Percentiles rank a stretch among this genome's conserved stretches.
phyloP scores from a whole-genome alignment of 163 green algal species.

The Trebouxiophyceae sp. region DNA sequence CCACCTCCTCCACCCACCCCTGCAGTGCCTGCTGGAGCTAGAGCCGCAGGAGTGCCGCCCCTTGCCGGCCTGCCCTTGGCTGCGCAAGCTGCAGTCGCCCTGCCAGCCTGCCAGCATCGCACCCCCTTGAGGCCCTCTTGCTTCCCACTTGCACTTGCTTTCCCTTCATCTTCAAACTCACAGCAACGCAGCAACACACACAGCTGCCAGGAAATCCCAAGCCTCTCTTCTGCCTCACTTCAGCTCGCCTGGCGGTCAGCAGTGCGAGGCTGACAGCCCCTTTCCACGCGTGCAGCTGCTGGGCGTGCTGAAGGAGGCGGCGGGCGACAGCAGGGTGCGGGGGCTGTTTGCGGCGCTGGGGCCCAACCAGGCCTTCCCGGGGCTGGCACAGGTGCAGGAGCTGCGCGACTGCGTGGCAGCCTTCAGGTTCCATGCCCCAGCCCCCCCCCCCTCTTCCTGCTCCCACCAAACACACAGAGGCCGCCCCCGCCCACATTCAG shows the following conservation, averaged over 20 bases:
- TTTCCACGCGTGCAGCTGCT: slow-evolving; percentile 38
- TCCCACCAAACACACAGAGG: too few relatives aligned
- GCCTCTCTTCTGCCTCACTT: neutral
- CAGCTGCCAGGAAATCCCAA: neutral
- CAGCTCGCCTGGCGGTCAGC: too few relatives aligned
- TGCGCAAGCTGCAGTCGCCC: too few relatives aligned
- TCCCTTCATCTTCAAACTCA: too few relatives aligned
- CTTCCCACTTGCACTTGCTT: too few relatives aligned
- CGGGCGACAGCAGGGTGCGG: slow-evolving; percentile 35
- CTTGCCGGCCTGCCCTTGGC: too few relatives aligned
- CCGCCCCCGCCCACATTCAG: too few relatives aligned
- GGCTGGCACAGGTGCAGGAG: slow-evolving; percentile 62
- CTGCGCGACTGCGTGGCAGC: slow-evolving; percentile 33
- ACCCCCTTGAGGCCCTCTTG: too few relatives aligned
- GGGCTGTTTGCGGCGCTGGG: slow-evolving; percentile 45
- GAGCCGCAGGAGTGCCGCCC: too few relatives aligned
- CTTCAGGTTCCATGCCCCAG: slow-evolving; percentile 44
- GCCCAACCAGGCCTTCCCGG: slow-evolving; percentile 25
- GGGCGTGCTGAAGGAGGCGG: slow-evolving; percentile 35
- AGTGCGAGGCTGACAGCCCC: slow-evolving; percentile 7
- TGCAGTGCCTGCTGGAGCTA: neutral
- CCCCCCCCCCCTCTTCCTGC: neutral
- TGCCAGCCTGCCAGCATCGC: too few relatives aligned
- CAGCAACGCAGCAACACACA: neutral
- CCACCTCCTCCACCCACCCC: neutral